Conservation (phyloP, 352 stramenopile species). For the Phytopythium helicoides region DNA sequence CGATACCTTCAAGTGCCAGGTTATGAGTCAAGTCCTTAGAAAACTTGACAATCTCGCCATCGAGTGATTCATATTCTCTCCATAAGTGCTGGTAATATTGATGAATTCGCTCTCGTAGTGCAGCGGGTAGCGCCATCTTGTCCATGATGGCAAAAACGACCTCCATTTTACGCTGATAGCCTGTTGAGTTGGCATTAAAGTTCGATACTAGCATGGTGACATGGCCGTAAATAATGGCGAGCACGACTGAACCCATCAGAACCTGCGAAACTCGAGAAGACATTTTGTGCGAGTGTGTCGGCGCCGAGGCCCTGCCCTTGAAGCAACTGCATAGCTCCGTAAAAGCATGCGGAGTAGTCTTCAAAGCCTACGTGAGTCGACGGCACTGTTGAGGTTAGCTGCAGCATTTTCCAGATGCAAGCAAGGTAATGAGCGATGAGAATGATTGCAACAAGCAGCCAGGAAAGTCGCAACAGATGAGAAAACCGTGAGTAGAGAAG, state of each 20-base stretch:
- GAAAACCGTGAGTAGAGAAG: slow-evolving; percentile 49
- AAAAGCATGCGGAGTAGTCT: slow-evolving; percentile 33
- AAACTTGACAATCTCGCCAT: slow-evolving; percentile 48
- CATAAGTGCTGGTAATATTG: slow-evolving; percentile 73
- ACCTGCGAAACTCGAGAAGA: slow-evolving; percentile 37
- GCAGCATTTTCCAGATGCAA: slow-evolving; percentile 40
- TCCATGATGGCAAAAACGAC: slow-evolving; percentile 46
- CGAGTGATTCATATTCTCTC: slow-evolving; percentile 62
- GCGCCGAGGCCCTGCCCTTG: slow-evolving; percentile 35
- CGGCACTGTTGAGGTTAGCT: neutral
- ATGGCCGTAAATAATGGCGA: slow-evolving; percentile 61
- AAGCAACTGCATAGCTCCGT: slow-evolving; percentile 37
- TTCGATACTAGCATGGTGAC: slow-evolving; percentile 58
- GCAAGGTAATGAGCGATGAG: slow-evolving; percentile 49
- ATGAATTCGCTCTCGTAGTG: slow-evolving; percentile 57
- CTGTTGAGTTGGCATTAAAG: slow-evolving; percentile 44
- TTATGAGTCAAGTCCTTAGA: slow-evolving; percentile 58
- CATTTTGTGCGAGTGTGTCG: slow-evolving; percentile 23
- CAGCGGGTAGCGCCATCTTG: slow-evolving; percentile 44
- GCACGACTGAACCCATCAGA: slow-evolving; percentile 38
- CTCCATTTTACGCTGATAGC: slow-evolving; percentile 61
- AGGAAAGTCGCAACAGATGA: slow-evolving; percentile 35
- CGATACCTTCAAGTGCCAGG: slow-evolving; percentile 56
- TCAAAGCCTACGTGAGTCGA: slow-evolving; percentile 8
- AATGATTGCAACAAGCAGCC: slow-evolving; percentile 35